A percentile compares a stretch with the other conserved stretches of the same genome.
Conservation (phyloP, 768 basidiomycete genomes). For the Termitomyces sp. region DNA sequence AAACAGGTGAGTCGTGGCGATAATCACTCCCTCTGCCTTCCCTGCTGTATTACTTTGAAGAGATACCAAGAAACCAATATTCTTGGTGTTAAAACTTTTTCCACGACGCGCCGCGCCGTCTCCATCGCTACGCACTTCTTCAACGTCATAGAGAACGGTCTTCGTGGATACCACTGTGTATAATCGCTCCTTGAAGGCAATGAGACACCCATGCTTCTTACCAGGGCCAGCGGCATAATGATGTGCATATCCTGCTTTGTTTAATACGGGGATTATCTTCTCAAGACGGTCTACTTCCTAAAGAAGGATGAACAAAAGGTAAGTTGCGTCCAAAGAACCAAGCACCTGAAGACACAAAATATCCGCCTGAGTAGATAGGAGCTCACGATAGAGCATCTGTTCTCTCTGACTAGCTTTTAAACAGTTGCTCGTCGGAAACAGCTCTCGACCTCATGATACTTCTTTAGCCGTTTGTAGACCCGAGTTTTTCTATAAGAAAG, state of each 20-base stretch:
- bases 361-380: slow-evolving; percentile 71
- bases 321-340: not conserved
- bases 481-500: not conserved
- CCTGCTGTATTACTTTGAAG: slow-evolving; percentile 40
- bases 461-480: not conserved
- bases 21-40: slow-evolving; percentile 53
- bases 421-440: slow-evolving; percentile 85
- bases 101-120: slow-evolving; percentile 40
- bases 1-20: slow-evolving; percentile 91
- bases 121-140: slow-evolving; percentile 42
- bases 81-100: slow-evolving; percentile 67
- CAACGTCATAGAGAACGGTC: slow-evolving; percentile 67
- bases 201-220: slow-evolving; percentile 86
- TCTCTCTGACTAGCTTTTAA: slow-evolving; percentile 71
- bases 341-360: slow-evolving; percentile 83
- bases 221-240: slow-evolving; percentile 65
- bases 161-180: slow-evolving; percentile 46
- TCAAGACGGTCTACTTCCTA: slow-evolving; percentile 88
- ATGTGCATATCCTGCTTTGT: slow-evolving; percentile 59
- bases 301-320: not conserved
- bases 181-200: slow-evolving; percentile 58
- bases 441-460: slow-evolving; percentile 57
- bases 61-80: slow-evolving; percentile 75
- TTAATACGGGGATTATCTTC: slow-evolving; percentile 64
- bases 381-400: slow-evolving; percentile 73